Conservation (phyloP, 805 yeast genomes). For the Lipomyces anomalus region DNA sequence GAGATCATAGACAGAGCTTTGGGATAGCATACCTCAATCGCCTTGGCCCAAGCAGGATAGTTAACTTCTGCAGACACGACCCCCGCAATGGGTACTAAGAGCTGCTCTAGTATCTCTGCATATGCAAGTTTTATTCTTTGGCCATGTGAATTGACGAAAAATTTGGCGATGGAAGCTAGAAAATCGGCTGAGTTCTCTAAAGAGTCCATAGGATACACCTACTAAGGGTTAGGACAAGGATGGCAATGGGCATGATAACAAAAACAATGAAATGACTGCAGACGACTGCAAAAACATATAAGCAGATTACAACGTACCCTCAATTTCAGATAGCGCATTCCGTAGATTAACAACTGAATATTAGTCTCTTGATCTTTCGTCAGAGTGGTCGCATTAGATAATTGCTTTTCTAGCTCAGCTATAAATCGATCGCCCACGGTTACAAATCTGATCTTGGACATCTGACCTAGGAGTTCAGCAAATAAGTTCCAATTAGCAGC, state of each 20-base stretch:
- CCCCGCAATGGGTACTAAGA: constrained; percentile 78
- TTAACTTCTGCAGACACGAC: constrained; percentile 88
- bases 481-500: constrained; percentile 92
- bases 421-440: constrained; percentile 91
- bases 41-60: constrained; percentile 91
- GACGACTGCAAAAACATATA: not conserved
- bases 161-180: constrained; percentile 76
- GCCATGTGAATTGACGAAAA: constrained; percentile 61
- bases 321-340: constrained; percentile 80
- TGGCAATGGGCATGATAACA: not conserved
- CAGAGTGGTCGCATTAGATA: constrained; percentile 22
- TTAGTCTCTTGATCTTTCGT: constrained; percentile 52
- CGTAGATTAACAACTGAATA: constrained; percentile 71
- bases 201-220: constrained; percentile 75
- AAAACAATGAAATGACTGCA: not conserved
- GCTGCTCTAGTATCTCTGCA: constrained; percentile 71
- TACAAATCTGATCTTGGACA: constrained; percentile 78
- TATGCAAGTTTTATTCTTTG: constrained; percentile 67
- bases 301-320: too few relatives aligned
- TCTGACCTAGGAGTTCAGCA: constrained; percentile 81
- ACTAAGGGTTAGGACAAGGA: not conserved
- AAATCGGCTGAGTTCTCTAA: constrained; percentile 95
- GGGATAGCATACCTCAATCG: constrained; percentile 57
- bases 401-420: constrained; percentile 76
- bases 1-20: constrained; percentile 43